Evolutionary conservation across 228 moss, liverwort and hornwort species (phyloP).

Genomic region (Sphagnum fallax): DNA sequence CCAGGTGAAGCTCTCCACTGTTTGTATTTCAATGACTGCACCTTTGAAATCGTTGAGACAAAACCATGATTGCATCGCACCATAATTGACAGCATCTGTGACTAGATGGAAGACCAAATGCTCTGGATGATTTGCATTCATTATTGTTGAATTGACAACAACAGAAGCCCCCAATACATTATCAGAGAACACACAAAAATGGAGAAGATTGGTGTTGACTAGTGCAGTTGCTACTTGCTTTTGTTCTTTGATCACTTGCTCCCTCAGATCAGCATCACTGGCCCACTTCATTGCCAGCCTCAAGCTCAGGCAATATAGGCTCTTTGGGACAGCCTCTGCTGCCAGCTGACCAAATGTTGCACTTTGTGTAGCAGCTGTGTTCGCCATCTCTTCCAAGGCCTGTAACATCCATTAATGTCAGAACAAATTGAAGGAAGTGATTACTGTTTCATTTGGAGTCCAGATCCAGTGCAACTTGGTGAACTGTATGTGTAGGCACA

Average conservation of each 20-base stretch:
- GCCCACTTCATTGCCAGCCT: slow-evolving; percentile 41
- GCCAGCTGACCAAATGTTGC: slow-evolving; percentile 59
- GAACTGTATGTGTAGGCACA: too few relatives aligned
- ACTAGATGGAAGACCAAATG: slow-evolving; percentile 88
- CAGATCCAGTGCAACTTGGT: too few relatives aligned
- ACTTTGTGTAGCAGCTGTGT: slow-evolving; percentile 52
- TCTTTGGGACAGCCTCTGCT: slow-evolving; percentile 62
- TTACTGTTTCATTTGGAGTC: too few relatives aligned
- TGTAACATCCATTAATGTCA: slow-evolving; percentile 11
- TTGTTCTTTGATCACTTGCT: slow-evolving; percentile 10
- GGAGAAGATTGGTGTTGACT: slow-evolving; percentile 56
- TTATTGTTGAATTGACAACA: slow-evolving; percentile 84
- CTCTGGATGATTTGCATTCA: slow-evolving; percentile 54
- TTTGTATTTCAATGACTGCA: slow-evolving; percentile 72
- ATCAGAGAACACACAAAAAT: slow-evolving; percentile 94
- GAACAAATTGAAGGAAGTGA: too few relatives aligned
- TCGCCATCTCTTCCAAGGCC: slow-evolving; percentile 48
- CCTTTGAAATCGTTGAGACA: slow-evolving; percentile 57
- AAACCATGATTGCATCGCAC: slow-evolving; percentile 93
- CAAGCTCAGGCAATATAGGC: slow-evolving; percentile 54
- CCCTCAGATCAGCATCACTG: slow-evolving; percentile 18
- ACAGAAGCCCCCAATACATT: slow-evolving; percentile 82
- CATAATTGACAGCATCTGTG: slow-evolving; percentile 83
- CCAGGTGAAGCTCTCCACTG: slow-evolving; percentile 81
- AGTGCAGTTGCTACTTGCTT: slow-evolving; percentile 28